These are phyloP conservation scores for Erodium maritimum DNA, from an alignment of 345 rosid species.

Conservation along the genomic window DNA sequence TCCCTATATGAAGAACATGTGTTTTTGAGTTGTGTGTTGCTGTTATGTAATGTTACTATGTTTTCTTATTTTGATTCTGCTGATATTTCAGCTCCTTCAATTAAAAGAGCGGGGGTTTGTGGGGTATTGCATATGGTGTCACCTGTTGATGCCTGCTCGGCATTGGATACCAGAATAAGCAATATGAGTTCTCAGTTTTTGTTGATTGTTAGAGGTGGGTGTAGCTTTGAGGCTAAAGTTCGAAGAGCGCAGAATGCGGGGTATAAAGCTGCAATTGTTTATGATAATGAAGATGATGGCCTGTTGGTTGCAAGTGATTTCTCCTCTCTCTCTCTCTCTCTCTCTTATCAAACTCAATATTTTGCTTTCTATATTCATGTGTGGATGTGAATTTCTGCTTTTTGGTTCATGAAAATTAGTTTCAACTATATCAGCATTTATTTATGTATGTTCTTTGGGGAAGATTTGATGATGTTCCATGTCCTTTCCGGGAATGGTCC, in stretches of 20 bases:
- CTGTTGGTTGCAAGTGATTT: conserved; percentile 63
- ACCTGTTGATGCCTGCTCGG: conserved; percentile 72
- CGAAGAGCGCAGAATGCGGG: conserved; percentile 80
- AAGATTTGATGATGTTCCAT: not conserved
- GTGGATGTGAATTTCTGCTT: not conserved
- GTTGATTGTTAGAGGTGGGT: conserved; percentile 69
- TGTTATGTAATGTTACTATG: not conserved
- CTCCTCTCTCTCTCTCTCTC: conserved; percentile 10
- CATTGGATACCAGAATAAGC: conserved; percentile 30
- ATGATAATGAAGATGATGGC: conserved; percentile 51
- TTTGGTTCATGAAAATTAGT: too few relatives aligned
- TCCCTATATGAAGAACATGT: too few relatives aligned
- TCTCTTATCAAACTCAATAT: not conserved
- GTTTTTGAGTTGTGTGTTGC: too few relatives aligned
- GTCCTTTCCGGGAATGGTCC: not conserved
- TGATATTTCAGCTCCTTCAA: conserved; percentile 47
- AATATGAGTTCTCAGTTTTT: conserved; percentile 43
- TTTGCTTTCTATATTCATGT: not conserved
- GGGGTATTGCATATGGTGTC: conserved; percentile 52
- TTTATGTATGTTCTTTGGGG: not conserved
- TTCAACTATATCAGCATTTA: too few relatives aligned
- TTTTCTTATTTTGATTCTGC: conserved; percentile 3
- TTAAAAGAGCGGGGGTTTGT: conserved; percentile 53
- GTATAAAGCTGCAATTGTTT: conserved; percentile 64
- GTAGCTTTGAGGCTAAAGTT: conserved; percentile 87